Base-by-base conservation (phyloP, 768 basidiomycete genomes). In the Termitomyces bulborhizus region DNA sequence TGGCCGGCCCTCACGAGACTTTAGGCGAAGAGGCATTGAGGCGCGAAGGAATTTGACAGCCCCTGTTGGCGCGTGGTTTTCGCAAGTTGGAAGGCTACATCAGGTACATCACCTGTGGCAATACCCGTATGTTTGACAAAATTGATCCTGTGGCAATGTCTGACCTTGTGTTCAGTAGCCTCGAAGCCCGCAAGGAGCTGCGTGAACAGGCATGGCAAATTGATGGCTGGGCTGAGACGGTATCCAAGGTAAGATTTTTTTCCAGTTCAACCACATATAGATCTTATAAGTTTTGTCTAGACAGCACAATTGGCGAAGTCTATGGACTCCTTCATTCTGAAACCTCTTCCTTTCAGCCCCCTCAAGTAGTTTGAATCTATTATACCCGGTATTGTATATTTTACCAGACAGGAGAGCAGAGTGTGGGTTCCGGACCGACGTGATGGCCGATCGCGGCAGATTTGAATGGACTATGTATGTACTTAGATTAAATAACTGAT, bases 61-160 rank as follows among this genome's bases (percentile, higher is more conserved):
- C 55, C 95, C 90, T 43, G 82, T 91, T 12, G 93, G 90, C 29
- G 89, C 90, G n/a, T 93, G 91, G 90, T 95, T 91, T 71, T 88
- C 89, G 54, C 91, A 93, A 69, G 77, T 91, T 46, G 91, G 91
- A 50, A 80, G 87, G 46, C 75, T 92, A 52, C 88, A 92, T 65
- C 81, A 91, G 61, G 96, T 97, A 7, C 90, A 98, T 67, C 96
- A 98, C 72, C 82, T 98, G 73, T 98, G 96, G 96, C 95, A 98
- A 71, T 96, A 96, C 68, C 85, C 86, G 91, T 93, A 64, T 67
- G 86, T 79, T 57, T 47, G 5, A 36, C 56, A 21, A 53, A 15
- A 49, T 18, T 16, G 44, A 58, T 55, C 50, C 46, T 51, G 53
- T 58, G 51, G 48, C 55, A 47, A 18, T 44, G 54, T 54, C 56